Base-by-base conservation (phyloP, 2,329 filamentous ascomycete genomes). In the Trichoderma polysporum region DNA sequence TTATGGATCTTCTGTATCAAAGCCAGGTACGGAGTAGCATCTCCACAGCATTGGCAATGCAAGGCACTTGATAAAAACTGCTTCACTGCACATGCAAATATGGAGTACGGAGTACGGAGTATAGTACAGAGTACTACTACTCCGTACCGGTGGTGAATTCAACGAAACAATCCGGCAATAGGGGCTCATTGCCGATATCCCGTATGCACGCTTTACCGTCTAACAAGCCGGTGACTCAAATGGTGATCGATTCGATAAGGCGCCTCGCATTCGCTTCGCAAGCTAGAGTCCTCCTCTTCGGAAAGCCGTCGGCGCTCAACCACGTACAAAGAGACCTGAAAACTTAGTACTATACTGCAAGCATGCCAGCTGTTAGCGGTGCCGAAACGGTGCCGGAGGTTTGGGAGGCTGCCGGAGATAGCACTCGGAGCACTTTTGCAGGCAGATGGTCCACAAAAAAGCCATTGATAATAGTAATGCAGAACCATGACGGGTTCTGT, bases 361-460 rank as follows among this genome's bases (percentile, higher is more conserved):
- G 33, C 33, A 17, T 35, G 27, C 12, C n/a, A 41, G 39, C 6
- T 45, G 41, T 19, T 33, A 22, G 52, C 50, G 49, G 49, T 41
- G 60, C 60, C 60, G 60, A 56, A 35, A 29, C 60, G 60, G 60
- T 47, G 27, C 60, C 60, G 60, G 53, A 6, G n/a, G 37, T 25
- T n/a, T 15, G 56, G 25, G 27, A 64, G 50, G 31, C 33, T 64
- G 27, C 50, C 60, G 60, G 60, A 64, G 60, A 64, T 64, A 64
- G 60, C 60, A 33, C 35, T 41, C 60, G 49, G 47, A 37, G 60
- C 17, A 56, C 60, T 64, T 56, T 64, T 64, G 50, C 29, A 64
- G n/a, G 33, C 15, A 22, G 12, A 52, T 33, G 35, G 35, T 4
- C 49, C 37, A 41, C 60, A 31, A 45, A 33, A 29, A 35, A 61